Percentiles rank a stretch among this genome's conserved stretches.
phyloP scores from a whole-genome alignment of 768 basidiomycete genomes.

The Mycena rebaudengoi region DNA sequence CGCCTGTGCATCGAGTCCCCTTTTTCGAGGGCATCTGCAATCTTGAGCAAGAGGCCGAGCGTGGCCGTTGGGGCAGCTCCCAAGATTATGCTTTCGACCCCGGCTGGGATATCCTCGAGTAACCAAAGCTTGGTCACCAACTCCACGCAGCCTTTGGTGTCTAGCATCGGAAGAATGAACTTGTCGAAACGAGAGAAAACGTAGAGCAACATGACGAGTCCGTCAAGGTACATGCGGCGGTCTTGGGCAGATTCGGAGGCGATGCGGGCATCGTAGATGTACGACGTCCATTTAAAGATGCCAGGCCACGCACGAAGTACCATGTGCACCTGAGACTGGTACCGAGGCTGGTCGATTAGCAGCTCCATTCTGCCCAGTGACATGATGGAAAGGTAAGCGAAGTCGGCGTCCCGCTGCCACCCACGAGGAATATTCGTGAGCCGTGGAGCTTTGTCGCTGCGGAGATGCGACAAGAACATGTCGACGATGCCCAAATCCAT shows the following conservation, averaged over 20 bases:
- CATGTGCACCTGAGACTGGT: constrained; percentile 23
- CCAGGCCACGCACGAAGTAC: constrained; percentile 42
- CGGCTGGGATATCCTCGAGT: constrained; percentile 30
- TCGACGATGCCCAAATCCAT: too few relatives aligned
- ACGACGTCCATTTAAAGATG: constrained; percentile 46
- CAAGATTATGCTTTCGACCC: constrained; percentile 28
- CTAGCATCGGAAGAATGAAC: constrained; percentile 36
- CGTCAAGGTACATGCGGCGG: constrained; percentile 33
- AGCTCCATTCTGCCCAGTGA: constrained; percentile 38
- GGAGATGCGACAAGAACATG: too few relatives aligned
- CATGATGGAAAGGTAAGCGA: constrained; percentile 40
- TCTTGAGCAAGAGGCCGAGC: constrained; percentile 36
- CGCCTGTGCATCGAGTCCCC: constrained; percentile 24
- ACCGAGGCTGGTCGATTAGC: constrained; percentile 28
- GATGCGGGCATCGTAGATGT: constrained; percentile 37
- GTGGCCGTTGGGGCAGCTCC: constrained; percentile 39
- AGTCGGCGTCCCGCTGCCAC: constrained; percentile 31
- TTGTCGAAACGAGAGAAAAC: constrained; percentile 34
- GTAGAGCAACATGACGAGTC: constrained; percentile 39
- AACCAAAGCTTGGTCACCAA: constrained; percentile 44
- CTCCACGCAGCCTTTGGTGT: constrained; percentile 41
- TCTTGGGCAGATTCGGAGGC: constrained; percentile 26
- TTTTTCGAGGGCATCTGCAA: constrained; percentile 18
- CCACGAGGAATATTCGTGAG: constrained; percentile 3
- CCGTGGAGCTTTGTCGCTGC: constrained; percentile 27